Conservation (phyloP, 83 land plant species). For the Thuja plicata region DNA sequence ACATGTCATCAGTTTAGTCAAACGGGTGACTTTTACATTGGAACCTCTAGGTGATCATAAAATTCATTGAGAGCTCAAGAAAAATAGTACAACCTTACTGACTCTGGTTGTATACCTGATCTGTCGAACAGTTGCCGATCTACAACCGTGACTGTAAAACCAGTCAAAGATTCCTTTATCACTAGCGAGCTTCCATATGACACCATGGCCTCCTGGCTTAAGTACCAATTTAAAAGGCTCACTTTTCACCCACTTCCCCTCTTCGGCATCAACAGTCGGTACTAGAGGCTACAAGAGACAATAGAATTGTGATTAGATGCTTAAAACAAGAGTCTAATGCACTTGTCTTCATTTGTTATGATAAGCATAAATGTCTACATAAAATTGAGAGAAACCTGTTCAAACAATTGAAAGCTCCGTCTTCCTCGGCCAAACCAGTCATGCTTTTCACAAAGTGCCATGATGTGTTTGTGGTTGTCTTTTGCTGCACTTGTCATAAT, state of each 20-base stretch:
- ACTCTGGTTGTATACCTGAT: constrained; percentile 67
- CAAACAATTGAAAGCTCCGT: constrained; percentile 80
- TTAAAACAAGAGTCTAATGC: background rate
- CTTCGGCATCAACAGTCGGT: constrained; percentile 85
- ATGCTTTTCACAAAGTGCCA: constrained; percentile 68
- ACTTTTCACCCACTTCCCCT: constrained; percentile 80
- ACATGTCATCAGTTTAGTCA: background rate
- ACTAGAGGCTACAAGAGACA: constrained; percentile 79
- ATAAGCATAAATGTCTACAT: background rate
- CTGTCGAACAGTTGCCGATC: constrained; percentile 93
- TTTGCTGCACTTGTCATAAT: constrained; percentile 99
- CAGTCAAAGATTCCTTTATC: constrained; percentile 87
- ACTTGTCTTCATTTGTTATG: background rate
- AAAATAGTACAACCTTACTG: background rate
- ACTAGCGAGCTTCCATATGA: constrained; percentile 92
- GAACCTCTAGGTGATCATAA: background rate
- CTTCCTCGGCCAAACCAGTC: constrained; percentile 94
- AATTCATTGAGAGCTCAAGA: background rate
- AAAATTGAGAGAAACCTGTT: constrained; percentile 68
- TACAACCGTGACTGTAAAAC: constrained; percentile 81
- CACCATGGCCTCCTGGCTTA: constrained; percentile 99
- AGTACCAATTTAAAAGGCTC: constrained; percentile 65
- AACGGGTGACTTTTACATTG: background rate
- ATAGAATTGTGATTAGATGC: background rate
- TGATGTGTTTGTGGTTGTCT: constrained; percentile 76